Percentiles rank a stretch among this genome's conserved stretches.
These are phyloP conservation scores for Sugiyamaella novakii DNA, from an alignment of 1,139 yeast species.

Conservation along the genomic window DNA sequence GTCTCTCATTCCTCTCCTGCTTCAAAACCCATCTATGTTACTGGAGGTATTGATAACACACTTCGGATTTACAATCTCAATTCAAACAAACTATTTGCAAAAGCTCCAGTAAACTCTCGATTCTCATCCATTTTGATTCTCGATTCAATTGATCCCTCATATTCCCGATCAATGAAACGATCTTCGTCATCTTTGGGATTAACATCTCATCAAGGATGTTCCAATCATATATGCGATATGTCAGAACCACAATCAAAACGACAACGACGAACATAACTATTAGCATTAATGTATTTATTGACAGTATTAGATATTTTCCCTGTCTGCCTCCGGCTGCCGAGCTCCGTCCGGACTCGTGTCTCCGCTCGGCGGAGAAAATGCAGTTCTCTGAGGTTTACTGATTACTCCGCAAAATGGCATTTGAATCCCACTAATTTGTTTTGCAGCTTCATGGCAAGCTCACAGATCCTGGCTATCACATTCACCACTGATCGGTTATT, in stretches of 20 bases:
- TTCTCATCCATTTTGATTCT: conserved; percentile 11
- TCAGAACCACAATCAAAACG: conserved; percentile 7
- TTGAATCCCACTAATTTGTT: too few relatives aligned
- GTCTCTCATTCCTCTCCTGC: too few relatives aligned
- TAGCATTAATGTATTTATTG: background rate
- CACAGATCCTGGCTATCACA: too few relatives aligned
- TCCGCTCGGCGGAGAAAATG: too few relatives aligned
- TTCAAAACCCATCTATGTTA: conserved; percentile 11
- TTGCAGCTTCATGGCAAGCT: too few relatives aligned
- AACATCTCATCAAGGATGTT: background rate
- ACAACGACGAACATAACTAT: background rate
- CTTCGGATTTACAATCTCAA: conserved; percentile 8
- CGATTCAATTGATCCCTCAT: conserved; percentile 7
- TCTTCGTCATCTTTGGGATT: background rate
- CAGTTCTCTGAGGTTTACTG: too few relatives aligned
- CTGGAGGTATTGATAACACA: conserved; percentile 12
- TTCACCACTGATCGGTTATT: too few relatives aligned
- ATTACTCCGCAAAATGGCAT: too few relatives aligned
- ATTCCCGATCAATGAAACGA: background rate
- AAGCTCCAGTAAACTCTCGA: background rate
- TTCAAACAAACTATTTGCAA: conserved; percentile 9
- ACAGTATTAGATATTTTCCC: too few relatives aligned
- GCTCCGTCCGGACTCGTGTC: too few relatives aligned
- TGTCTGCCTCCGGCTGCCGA: too few relatives aligned
- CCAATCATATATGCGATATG: background rate